Evolutionary conservation across 805 yeast genomes (phyloP).

Genomic region (Metschnikowia dekortorum): DNA sequence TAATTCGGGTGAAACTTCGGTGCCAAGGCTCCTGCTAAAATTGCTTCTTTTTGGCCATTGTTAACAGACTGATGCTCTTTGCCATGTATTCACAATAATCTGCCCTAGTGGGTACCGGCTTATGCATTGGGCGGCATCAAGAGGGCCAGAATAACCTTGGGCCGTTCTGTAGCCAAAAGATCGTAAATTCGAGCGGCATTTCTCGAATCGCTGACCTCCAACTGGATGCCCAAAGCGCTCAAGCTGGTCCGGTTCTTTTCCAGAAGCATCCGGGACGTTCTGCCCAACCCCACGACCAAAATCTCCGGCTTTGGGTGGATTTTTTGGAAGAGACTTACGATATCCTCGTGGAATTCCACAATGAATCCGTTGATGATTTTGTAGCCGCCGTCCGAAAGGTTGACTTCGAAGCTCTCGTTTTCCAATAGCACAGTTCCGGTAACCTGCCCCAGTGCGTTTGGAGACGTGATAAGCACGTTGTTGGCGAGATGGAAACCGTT

Average conservation of each 20-base stretch:
- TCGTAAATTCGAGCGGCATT: conserved; percentile 70
- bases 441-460: conserved; percentile 31
- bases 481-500: conserved; percentile 60
- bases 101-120: background rate
- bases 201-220: conserved; percentile 60
- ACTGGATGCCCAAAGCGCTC: conserved; percentile 58
- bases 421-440: conserved; percentile 49
- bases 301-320: conserved; percentile 77
- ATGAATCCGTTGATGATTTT: conserved; percentile 45
- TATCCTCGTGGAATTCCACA: conserved; percentile 44
- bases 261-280: conserved; percentile 56
- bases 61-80: too few relatives aligned
- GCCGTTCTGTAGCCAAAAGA: conserved; percentile 74
- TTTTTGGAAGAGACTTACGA: conserved; percentile 47
- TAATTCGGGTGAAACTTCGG: too few relatives aligned
- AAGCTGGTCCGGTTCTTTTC: conserved; percentile 49
- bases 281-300: conserved; percentile 67
- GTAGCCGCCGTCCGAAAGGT: conserved; percentile 44
- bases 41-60: too few relatives aligned
- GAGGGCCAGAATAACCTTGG: conserved; percentile 67
- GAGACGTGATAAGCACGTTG: conserved; percentile 45
- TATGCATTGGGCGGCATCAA: conserved; percentile 64
- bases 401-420: conserved; percentile 59
- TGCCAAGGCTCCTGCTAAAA: too few relatives aligned
- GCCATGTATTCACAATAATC: too few relatives aligned